Evolutionary conservation across 768 basidiomycete genomes (phyloP).

Genomic region (Xerocomellus amylosporus): DNA sequence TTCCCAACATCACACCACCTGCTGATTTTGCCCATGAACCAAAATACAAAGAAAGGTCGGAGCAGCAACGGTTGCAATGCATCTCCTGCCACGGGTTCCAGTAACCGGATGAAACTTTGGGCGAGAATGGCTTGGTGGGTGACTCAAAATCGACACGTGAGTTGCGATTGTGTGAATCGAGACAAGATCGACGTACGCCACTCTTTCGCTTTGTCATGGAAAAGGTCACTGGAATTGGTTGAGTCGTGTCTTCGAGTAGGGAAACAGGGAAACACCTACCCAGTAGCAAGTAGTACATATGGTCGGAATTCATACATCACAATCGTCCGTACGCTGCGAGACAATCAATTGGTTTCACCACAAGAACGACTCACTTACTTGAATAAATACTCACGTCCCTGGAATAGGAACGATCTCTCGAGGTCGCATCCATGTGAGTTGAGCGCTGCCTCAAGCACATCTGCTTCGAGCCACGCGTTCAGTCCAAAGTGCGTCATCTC

Average conservation of each 20-base stretch:
- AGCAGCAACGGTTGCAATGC: slow-evolving; percentile 45
- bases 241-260: not conserved
- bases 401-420: slow-evolving; percentile 65
- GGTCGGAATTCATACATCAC: slow-evolving; percentile 69
- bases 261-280: slow-evolving; percentile 37
- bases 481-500: slow-evolving; percentile 63
- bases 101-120: slow-evolving; percentile 55
- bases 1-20: slow-evolving; percentile 36
- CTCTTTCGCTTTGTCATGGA: slow-evolving; percentile 59
- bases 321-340: slow-evolving; percentile 59
- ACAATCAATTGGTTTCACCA: slow-evolving; percentile 2
- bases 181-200: slow-evolving; percentile 51
- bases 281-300: slow-evolving; percentile 56
- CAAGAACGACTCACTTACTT: slow-evolving; percentile 48
- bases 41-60: slow-evolving; percentile 67
- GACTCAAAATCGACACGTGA: slow-evolving; percentile 39
- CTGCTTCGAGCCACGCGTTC: slow-evolving; percentile 68
- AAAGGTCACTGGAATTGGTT: slow-evolving; percentile 38
- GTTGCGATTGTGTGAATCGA: slow-evolving; percentile 6
- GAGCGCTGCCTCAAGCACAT: slow-evolving; percentile 60
- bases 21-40: slow-evolving; percentile 72
- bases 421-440: slow-evolving; percentile 63
- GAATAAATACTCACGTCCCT: slow-evolving; percentile 72
- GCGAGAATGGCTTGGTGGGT: slow-evolving; percentile 59
- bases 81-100: slow-evolving; percentile 58